Percentiles rank a stretch among this genome's conserved stretches.
Conservation (phyloP, 495 filamentous ascomycete species). For the Penicillium longicatenatum region DNA sequence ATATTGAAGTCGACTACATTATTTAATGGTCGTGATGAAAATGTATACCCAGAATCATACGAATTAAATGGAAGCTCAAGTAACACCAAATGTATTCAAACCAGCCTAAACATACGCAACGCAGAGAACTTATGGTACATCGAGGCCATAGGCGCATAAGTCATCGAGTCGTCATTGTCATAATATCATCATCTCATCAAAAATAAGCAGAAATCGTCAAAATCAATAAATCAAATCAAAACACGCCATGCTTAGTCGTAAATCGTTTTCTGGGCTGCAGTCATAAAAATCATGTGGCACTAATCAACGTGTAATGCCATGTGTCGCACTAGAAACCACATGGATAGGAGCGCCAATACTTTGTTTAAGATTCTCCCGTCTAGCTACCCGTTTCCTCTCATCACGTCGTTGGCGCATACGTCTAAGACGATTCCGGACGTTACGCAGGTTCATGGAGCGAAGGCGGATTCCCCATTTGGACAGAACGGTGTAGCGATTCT, state of each 20-base stretch:
- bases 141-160: constrained; percentile 18
- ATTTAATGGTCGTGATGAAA: neutral
- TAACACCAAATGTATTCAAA: constrained; percentile 14
- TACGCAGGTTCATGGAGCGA: constrained; percentile 55
- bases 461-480: constrained; percentile 51
- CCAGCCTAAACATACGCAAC: constrained; percentile 11
- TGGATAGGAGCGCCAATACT: constrained; percentile 58
- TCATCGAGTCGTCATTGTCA: constrained; percentile 26
- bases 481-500: constrained; percentile 44
- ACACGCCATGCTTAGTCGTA: constrained; percentile 18
- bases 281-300: constrained; percentile 16
- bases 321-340: constrained; percentile 34
- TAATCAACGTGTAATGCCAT: constrained; percentile 15
- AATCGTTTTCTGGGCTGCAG: constrained; percentile 28
- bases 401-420: constrained; percentile 61
- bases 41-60: neutral
- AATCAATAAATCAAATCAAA: constrained; percentile 6
- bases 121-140: constrained; percentile 28
- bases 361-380: constrained; percentile 63
- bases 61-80: neutral
- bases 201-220: neutral
- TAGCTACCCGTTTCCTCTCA: constrained; percentile 57
- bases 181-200: constrained; percentile 30
- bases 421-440: constrained; percentile 53
- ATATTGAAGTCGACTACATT: constrained; percentile 18